A percentile compares a stretch with the other conserved stretches of the same genome.
Evolutionary conservation across 2,329 filamentous ascomycete genomes (phyloP).

Genomic region (Samsoniella hepiali): DNA sequence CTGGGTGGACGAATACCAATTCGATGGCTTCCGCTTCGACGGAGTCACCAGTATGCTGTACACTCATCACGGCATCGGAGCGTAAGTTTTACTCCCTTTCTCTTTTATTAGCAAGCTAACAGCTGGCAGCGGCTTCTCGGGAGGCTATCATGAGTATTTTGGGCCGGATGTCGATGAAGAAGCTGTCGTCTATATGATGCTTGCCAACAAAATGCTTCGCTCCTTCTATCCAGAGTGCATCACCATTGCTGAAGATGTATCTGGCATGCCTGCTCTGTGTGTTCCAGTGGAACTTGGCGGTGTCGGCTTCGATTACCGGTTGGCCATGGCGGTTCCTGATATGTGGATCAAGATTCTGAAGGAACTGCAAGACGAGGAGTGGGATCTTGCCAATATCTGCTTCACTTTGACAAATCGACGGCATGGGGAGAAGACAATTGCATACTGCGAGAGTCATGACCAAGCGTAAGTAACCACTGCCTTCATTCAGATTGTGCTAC

Average conservation of each 20-base stretch:
- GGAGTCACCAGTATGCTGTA: constrained; percentile 99
- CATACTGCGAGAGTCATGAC: constrained; percentile 95
- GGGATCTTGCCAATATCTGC: constrained; percentile 83
- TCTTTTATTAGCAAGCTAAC: constrained; percentile 25
- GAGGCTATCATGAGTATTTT: constrained; percentile 98
- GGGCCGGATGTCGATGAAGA: constrained; percentile 86
- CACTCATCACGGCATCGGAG: constrained; percentile 91
- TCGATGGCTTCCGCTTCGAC: constrained; percentile 97
- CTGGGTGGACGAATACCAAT: constrained; percentile 98
- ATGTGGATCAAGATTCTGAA: constrained; percentile 99
- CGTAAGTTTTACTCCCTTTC: constrained; percentile 53
- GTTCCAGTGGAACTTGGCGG: constrained; percentile 81
- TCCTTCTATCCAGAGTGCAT: constrained; percentile 82
- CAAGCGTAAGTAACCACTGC: constrained; percentile 69
- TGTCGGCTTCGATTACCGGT: constrained; percentile 93
- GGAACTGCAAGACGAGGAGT: constrained; percentile 84
- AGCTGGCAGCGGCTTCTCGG: constrained; percentile 77
- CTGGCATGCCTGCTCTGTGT: constrained; percentile 96
- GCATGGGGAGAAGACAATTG: constrained; percentile 96
- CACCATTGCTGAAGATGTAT: constrained; percentile 95
- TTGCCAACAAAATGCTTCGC: constrained; percentile 95
- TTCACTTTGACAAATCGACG: constrained; percentile 89
- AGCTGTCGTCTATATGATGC: constrained; percentile 89
- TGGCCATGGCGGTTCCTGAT: constrained; percentile 96
- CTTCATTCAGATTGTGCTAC: constrained; percentile 23